Base-by-base conservation (phyloP, 495 filamentous ascomycete genomes). In the Xylaria sp. region DNA sequence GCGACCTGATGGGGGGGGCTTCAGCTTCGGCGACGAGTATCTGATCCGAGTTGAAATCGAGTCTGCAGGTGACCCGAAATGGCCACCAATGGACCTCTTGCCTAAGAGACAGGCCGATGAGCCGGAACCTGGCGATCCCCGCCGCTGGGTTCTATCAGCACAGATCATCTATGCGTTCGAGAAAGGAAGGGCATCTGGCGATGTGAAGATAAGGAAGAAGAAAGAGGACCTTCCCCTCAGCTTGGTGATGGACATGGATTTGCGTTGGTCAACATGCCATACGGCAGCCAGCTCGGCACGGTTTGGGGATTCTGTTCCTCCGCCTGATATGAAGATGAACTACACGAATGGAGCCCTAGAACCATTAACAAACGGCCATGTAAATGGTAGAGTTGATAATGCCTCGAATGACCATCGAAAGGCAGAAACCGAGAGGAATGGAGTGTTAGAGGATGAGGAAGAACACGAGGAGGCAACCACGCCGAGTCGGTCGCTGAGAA, bases 21-120 rank as follows among this genome's bases (percentile, higher is more conserved):
- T 81, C 73, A 81, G 78, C 26, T 73, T 88, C 67, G 84, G 80
- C 33, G 82, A 85, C 40, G 62, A 71, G 21, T 88, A 88, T 73
- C 75, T 77, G 35, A 69, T 87, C 29, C 76, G 79, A n/a, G 73
- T 86, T 44, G 80, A 84, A 71, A 69, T 88, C 7, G 82, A 86
- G 64, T 83, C 84, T 8, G 79, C 82, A 2, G 81, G 82, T 40
- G 82, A 80, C 61, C 72, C 75, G 44, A 76, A 79, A 61, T 88
- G 86, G 86, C 86, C 85, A n/a, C 84, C 85, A 0, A 52, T 79
- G 44, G 80, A 82, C 29, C 73, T 79, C 19, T 55, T 84, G 1
- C 73, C 82, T 40, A 75, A 76, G n/a, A 70, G 74, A 46, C 73
- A 77, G 52, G 71, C 68, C 33, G 69, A 73, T 50, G 77, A 81